Base-by-base conservation (phyloP, 371 early-diverging fungal genomes). In the Polyrhizophydium stewartii region DNA sequence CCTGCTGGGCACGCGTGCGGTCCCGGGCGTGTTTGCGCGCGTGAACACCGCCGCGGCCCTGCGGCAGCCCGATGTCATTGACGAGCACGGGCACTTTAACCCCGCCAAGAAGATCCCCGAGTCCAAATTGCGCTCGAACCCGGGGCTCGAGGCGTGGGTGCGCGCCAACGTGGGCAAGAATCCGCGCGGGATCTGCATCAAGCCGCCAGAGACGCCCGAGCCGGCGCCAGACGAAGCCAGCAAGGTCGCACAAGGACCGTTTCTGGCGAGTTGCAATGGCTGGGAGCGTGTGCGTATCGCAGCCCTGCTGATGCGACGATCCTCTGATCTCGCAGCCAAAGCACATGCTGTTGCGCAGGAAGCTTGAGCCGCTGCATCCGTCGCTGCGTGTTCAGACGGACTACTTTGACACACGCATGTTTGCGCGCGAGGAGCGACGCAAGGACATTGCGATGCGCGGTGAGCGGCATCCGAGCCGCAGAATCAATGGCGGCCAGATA, bases 171-270 rank as follows among this genome's bases (percentile, higher is more conserved):
- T 73, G 33, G 73, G 74, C 12, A 63, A 41, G 55, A 74, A 70
- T 40, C 57, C 55, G 10, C 17, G 43, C 16, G 61, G 64, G 1
- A 60, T 64, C 25, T 50, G 50, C 22, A 41, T 69, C 30, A 65
- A 62, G 56, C 69, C 61, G 28, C 40, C 22, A 33, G 43, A 60
- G 49, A 25, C 30, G 22, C 50, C 45, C 43, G 49, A 47, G 58
- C 56, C 55, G 19, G 35, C 37, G 21, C 37, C 30, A 10, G 30
- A 55, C 40, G 24, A 51, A 16, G 37, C 10, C 0, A 62, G 43
- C 35, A 77, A 77, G 61, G 33, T 25, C 7, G 67, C 62, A 1
- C 78, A 77, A 56, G 78, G 78, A 17, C 78, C 78, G 12, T 77
- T 77, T 56, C 50, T 73, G 74, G 73, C 73, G 61, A 30, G 63